Base-by-base conservation (phyloP, 2,329 filamentous ascomycete species). In the Dryadomyces quercivorus region DNA sequence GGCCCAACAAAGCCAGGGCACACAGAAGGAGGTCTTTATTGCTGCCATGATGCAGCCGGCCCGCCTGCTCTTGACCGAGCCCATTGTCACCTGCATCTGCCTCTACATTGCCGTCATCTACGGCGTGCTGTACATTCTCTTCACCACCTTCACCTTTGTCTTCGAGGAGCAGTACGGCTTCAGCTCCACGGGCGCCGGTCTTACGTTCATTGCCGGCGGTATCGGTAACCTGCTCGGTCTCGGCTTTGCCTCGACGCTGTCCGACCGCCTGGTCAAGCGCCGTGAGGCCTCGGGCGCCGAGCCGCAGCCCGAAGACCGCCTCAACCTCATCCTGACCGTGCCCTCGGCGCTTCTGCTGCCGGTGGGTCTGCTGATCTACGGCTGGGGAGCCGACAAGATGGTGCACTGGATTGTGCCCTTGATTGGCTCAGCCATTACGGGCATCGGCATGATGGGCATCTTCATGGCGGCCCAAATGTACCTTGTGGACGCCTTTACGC, bases 401-500 rank as follows among this genome's bases (percentile, higher is more conserved):
- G 61, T 61, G 15, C 66, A 67, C 55, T 69, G 66, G 66, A 67
- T 67, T 43, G 59, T 63, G 6, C 64, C 67, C 8, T 58, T 68
- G 2, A 13, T 69, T 1, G 63, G 63, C 1, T 60, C 64, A 5
- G 60, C 61, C 1, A 59, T 65, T 4, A 64, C 64, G 38, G 61
- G 64, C 0, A 57, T 63, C 5, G 56, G 51, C 38, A 55, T 38
- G 40, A 36, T 54, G 44, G 21, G 48, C 20, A 65, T 72, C 2
- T 72, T 72, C 55, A 78, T 81, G 52, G 26, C 36, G n/a, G 42
- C 46, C 16, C 26, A 45, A 26, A 46, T 78, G 4, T 88, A 88
- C 59, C 72, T 86, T 3, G 76, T 86, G 36, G 82, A 87, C 55
- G 73, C 76, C 1, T 75, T 71, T 55, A 68, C 68, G 15, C 58